Percentiles rank a stretch among this genome's conserved stretches.
phyloP scores from a whole-genome alignment of 1,284 basidiomycete species.

The Papiliotrema laurentii region DNA sequence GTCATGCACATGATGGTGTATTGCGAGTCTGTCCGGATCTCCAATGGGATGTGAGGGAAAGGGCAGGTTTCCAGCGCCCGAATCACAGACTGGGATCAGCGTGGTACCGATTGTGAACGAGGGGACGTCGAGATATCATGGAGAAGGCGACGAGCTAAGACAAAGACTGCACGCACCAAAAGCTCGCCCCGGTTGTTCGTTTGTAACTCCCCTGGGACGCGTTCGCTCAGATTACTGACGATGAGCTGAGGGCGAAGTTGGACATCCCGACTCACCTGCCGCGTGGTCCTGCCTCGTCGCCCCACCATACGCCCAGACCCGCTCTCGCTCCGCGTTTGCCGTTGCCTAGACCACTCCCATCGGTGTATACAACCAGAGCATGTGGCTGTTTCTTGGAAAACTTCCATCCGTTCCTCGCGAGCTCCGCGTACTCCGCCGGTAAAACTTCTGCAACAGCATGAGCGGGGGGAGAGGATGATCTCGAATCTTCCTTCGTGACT shows the following conservation, averaged over 20 bases:
- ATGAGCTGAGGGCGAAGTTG: too few relatives aligned
- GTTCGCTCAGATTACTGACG: slow-evolving; percentile 39
- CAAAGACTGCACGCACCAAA: slow-evolving; percentile 23
- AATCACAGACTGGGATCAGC: slow-evolving; percentile 39
- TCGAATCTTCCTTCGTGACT: neutral
- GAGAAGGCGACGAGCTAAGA: neutral
- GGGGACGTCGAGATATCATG: neutral
- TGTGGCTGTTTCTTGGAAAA: slow-evolving; percentile 18
- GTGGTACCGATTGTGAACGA: too few relatives aligned
- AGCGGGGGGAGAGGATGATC: neutral
- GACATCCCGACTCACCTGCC: slow-evolving; percentile 16
- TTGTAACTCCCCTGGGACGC: slow-evolving; percentile 43
- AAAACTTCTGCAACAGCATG: neutral
- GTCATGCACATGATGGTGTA: slow-evolving; percentile 48
- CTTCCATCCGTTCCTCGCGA: slow-evolving; percentile 29
- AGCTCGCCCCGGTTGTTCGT: slow-evolving; percentile 50
- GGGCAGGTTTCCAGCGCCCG: slow-evolving; percentile 46
- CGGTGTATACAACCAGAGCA: slow-evolving; percentile 44
- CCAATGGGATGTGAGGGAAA: slow-evolving; percentile 42
- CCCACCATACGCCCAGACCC: slow-evolving; percentile 47
- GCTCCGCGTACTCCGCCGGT: slow-evolving; percentile 10
- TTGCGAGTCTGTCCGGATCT: slow-evolving; percentile 48
- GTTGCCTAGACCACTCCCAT: slow-evolving; percentile 43
- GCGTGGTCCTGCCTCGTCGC: slow-evolving; percentile 26
- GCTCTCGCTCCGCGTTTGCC: slow-evolving; percentile 37